phyloP scores from a whole-genome alignment of 2,329 filamentous ascomycete genomes.

The Clarireedia paspali region DNA sequence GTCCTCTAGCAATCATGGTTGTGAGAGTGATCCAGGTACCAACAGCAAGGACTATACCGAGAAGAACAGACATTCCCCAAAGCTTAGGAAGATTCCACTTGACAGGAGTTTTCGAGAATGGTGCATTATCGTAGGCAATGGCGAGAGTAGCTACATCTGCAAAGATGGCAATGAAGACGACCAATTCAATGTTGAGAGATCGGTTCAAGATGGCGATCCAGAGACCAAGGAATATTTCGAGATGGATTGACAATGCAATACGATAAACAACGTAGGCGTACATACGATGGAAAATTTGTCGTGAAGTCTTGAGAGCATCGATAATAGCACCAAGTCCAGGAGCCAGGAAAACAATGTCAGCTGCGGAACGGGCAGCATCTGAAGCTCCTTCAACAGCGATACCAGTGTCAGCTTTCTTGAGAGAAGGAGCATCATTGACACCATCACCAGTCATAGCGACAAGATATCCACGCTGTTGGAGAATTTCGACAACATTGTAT shows the following conservation, averaged over 20 bases:
- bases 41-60: conserved; percentile 71
- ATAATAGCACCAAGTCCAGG: conserved; percentile 89
- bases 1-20: conserved; percentile 64
- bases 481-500: conserved; percentile 88
- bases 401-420: conserved; percentile 95
- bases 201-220: conserved; percentile 87
- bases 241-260: conserved; percentile 84
- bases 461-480: conserved; percentile 87
- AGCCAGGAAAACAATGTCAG: conserved; percentile 90
- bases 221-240: conserved; percentile 85
- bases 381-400: conserved; percentile 91
- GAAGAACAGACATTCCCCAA: conserved; percentile 84
- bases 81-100: conserved; percentile 95
- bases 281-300: conserved; percentile 96
- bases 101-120: conserved; percentile 76
- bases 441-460: conserved; percentile 96
- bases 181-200: conserved; percentile 75
- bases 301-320: conserved; percentile 84
- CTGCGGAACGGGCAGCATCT: conserved; percentile 82
- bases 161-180: conserved; percentile 93
- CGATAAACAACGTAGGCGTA: conserved; percentile 94
- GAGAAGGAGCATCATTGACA: conserved; percentile 86
- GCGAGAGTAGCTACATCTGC: conserved; percentile 87
- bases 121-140: conserved; percentile 89
- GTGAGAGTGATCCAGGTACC: conserved; percentile 87